Evolutionary conservation across 2,329 filamentous ascomycete genomes (phyloP), one percentile per base, ranked within the genome.

Genomic region (Lithohypha guttulata): DNA sequence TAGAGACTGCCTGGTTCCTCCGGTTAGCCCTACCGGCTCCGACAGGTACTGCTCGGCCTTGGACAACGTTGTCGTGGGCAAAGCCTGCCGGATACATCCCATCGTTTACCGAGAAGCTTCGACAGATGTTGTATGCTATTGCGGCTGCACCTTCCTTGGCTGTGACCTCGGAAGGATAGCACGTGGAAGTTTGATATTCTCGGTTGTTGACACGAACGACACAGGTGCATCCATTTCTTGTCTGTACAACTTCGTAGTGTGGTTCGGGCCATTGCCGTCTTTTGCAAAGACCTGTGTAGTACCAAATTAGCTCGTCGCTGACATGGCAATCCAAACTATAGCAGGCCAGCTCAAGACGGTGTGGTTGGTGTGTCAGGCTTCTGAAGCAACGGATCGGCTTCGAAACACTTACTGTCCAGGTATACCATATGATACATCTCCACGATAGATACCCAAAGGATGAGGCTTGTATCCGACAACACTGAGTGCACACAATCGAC

Each of bases 81-180:
- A 58, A 71, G 48, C 62, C 76, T 53, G 51, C 71, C 55, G 56
- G 75, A 48, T 73, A 75, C 85, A 93, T 94, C 58, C 89, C 89
- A 54, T 93, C 86, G 59, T 94, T 95, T 61, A 93, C 84, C 41
- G 85, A 93, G 65, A 95, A 95, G 70, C 94, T 94, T 49, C 86
- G 81, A 70, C 89, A 95, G 51, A 95, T 91, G 77, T 94, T 89
- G 64, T 94, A 96, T 42, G 89, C 89, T 46, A 86, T 82, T 75
- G 93, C 93, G 44, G 89, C 89, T 18, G 89, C 89, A 54, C 89
- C 91, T 25, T 96, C 87, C 57, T 86, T 84, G 32, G 89, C 89
- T 49, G 93, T 70, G 34, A 75, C 69, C 58, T 89, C 83, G 46
- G 81, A 83, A 58, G 83, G 78, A 65, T 91, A 93, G 48, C 80